Percentiles rank a stretch among this genome's conserved stretches.
These are phyloP conservation scores for Gonapodya sp. DNA, from an alignment of 192 early-diverging fungal genomes.

Conservation along the genomic window DNA sequence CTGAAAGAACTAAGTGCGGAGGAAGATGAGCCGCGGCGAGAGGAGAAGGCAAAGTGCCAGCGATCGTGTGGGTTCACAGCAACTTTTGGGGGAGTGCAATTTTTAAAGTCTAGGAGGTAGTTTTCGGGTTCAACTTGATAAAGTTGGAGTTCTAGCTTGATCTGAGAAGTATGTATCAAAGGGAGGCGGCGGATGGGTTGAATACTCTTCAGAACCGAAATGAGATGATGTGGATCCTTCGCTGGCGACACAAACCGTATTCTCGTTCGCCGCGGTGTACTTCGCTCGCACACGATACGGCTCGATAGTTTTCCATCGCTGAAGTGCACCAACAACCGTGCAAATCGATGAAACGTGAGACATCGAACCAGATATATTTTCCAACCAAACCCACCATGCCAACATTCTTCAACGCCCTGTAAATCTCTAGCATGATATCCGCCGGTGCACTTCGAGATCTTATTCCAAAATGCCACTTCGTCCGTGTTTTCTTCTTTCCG, in stretches of 20 bases:
- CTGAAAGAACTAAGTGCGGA: constrained; percentile 24
- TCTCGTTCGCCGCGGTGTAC: constrained; percentile 29
- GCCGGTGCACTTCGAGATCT: constrained; percentile 78
- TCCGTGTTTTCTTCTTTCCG: constrained; percentile 38
- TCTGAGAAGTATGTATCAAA: constrained; percentile 24
- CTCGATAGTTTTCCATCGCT: constrained; percentile 86
- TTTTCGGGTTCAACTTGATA: constrained; percentile 82
- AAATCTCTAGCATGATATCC: constrained; percentile 97
- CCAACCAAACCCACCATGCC: constrained; percentile 56
- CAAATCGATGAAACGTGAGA: no score
- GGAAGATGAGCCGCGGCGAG: constrained; percentile 20
- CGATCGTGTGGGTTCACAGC: constrained; percentile 8
- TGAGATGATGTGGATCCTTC: constrained; percentile 15
- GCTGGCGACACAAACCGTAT: neutral
- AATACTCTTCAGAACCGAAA: neutral
- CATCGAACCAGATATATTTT: no score
- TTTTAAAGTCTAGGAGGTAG: constrained; percentile 95
- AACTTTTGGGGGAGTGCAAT: constrained; percentile 33
- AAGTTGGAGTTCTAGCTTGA: constrained; percentile 92
- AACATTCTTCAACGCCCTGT: constrained; percentile 78
- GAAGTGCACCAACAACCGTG: neutral
- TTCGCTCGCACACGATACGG: constrained; percentile 73
- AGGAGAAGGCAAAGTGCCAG: constrained; percentile 13
- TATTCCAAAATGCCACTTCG: constrained; percentile 98
- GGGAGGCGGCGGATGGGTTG: neutral